Evolutionary conservation across 495 filamentous ascomycete species (phyloP).

Genomic region (Annulohypoxylon stygium): DNA sequence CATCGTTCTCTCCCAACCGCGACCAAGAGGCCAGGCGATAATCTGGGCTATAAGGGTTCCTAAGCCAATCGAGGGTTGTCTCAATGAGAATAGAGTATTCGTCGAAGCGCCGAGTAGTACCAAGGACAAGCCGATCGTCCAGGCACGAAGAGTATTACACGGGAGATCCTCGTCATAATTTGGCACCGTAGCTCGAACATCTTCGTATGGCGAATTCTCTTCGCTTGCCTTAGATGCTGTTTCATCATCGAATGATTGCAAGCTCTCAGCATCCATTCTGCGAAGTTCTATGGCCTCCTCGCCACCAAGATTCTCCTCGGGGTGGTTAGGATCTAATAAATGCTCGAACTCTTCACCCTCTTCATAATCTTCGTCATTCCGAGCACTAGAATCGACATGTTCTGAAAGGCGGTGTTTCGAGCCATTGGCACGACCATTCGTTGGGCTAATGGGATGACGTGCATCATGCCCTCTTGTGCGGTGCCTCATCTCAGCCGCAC

Average conservation of each 20-base stretch:
- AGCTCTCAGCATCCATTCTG: conserved; percentile 40
- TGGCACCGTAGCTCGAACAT: conserved; percentile 73
- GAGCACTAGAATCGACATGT: conserved; percentile 49
- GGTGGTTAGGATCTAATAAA: conserved; percentile 64
- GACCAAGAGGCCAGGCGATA: conserved; percentile 77
- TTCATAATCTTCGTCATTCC: conserved; percentile 51
- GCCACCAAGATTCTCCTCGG: conserved; percentile 33
- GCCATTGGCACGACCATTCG: conserved; percentile 51
- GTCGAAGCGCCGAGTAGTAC: conserved; percentile 74
- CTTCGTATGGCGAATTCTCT: conserved; percentile 77
- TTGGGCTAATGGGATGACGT: neutral
- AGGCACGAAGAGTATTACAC: conserved; percentile 79
- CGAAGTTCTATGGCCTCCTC: conserved; percentile 53
- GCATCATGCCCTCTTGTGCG: conserved; percentile 35
- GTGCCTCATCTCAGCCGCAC: conserved; percentile 44
- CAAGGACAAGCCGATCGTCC: conserved; percentile 76
- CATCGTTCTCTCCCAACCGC: conserved; percentile 62
- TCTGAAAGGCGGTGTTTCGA: conserved; percentile 52
- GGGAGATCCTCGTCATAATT: conserved; percentile 76
- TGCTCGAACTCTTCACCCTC: conserved; percentile 60
- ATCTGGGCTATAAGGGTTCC: conserved; percentile 77
- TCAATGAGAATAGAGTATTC: conserved; percentile 79
- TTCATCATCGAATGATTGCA: conserved; percentile 55
- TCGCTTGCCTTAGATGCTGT: conserved; percentile 40
- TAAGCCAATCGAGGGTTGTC: conserved; percentile 74